Evolutionary conservation across 2,329 filamentous ascomycete genomes (phyloP).

Genomic region (Aspergillus bombycis): DNA sequence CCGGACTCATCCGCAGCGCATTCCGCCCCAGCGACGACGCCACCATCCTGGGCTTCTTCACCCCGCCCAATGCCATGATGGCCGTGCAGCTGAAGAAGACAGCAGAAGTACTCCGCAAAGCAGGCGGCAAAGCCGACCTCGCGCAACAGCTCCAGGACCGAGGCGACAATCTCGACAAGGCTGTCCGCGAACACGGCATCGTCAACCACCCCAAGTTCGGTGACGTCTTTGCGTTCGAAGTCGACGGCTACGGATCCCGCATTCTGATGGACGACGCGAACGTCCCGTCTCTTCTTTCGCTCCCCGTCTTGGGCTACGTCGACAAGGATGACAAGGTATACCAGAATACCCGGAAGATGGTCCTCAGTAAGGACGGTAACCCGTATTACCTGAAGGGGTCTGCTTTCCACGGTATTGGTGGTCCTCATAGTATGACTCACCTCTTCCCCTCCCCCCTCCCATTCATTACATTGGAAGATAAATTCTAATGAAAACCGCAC

Average conservation of each 20-base stretch:
- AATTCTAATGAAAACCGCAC: constrained; percentile 28
- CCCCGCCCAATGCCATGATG: constrained; percentile 96
- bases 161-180: constrained; percentile 69
- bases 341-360: constrained; percentile 82
- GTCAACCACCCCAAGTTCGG: constrained; percentile 56
- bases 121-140: constrained; percentile 56
- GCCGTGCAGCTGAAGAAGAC: constrained; percentile 81
- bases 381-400: constrained; percentile 83
- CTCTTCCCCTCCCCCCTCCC: constrained; percentile 7
- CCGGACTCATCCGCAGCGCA: constrained; percentile 84
- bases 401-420: constrained; percentile 85
- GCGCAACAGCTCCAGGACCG: constrained; percentile 57
- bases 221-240: constrained; percentile 65
- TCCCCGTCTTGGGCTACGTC: constrained; percentile 63
- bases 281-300: constrained; percentile 62
- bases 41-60: constrained; percentile 90
- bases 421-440: constrained; percentile 60
- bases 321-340: constrained; percentile 69
- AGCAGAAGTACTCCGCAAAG: constrained; percentile 67
- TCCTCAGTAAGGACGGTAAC: constrained; percentile 75
- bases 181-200: constrained; percentile 83
- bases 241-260: constrained; percentile 65
- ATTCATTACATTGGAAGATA: not conserved
- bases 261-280: constrained; percentile 71
- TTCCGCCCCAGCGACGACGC: constrained; percentile 96